Conservation (phyloP, 1,139 yeast genomes). For the Hyphopichia pseudoburtonii region DNA sequence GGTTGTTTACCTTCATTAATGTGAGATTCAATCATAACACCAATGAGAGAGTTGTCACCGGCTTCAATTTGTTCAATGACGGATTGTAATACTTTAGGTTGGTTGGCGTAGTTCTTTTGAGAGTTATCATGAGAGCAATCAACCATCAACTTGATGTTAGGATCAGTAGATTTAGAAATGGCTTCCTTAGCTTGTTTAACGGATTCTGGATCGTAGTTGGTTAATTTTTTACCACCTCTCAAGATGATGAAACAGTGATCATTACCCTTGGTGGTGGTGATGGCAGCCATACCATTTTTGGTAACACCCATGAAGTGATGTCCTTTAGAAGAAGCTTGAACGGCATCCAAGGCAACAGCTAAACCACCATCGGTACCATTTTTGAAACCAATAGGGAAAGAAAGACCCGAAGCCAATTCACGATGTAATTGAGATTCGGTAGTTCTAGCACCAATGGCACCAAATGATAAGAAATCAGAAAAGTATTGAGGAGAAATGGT, state of each 20-base stretch:
- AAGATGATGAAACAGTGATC: constrained; percentile 85
- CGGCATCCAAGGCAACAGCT: constrained; percentile 91
- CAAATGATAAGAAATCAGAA: constrained; percentile 85
- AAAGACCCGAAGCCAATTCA: constrained; percentile 90
- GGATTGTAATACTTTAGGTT: constrained; percentile 78
- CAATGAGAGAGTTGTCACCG: constrained; percentile 80
- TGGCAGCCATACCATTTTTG: constrained; percentile 92
- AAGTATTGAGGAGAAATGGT: constrained; percentile 94
- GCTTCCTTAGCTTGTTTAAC: constrained; percentile 65
- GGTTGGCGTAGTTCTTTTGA: constrained; percentile 88
- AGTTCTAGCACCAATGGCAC: constrained; percentile 98
- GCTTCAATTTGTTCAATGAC: constrained; percentile 80
- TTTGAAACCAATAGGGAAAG: constrained; percentile 97
- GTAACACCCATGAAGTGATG: constrained; percentile 95
- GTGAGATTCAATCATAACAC: constrained; percentile 95
- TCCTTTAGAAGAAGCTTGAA: constrained; percentile 87
- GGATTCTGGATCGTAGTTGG: constrained; percentile 79
- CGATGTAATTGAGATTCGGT: constrained; percentile 96
- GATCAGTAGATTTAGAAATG: constrained; percentile 43
- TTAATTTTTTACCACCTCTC: constrained; percentile 93
- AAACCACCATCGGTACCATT: constrained; percentile 95
- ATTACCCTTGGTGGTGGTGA: constrained; percentile 93
- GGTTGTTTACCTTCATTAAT: constrained; percentile 91
- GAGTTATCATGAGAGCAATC: constrained; percentile 99
- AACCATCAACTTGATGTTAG: constrained; percentile 64